Percentiles rank a stretch among this genome's conserved stretches.
These are phyloP conservation scores for Fusarium clavum DNA, from an alignment of 2,329 filamentous ascomycete species.

Conservation along the genomic window DNA sequence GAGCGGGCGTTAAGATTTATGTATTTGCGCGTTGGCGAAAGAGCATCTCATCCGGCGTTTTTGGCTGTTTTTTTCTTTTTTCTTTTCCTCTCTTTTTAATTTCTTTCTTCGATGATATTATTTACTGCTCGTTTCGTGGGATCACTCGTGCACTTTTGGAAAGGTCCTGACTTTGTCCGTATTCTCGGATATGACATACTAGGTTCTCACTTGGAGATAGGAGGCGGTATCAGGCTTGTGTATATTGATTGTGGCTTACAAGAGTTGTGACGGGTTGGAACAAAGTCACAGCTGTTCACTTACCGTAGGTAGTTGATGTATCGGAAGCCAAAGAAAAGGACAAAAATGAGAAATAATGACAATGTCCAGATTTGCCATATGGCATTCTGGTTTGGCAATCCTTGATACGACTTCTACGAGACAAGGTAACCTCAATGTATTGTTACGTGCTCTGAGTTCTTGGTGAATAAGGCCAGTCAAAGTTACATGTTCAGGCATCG, in stretches of 20 bases:
- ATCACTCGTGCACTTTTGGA: background rate
- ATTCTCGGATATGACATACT: background rate
- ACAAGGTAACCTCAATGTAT: background rate
- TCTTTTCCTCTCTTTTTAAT: background rate
- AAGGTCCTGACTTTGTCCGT: background rate
- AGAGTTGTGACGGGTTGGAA: conserved; percentile 1
- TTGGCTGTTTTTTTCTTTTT: conserved; percentile 6
- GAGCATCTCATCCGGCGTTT: conserved; percentile 47
- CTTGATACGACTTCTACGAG: background rate
- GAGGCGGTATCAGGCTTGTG: conserved; percentile 3
- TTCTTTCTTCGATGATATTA: conserved; percentile 4
- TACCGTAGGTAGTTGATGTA: conserved; percentile 1
- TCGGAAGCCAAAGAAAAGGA: conserved; percentile 1
- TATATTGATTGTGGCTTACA: background rate
- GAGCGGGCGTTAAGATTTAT: conserved; percentile 44
- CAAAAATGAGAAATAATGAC: conserved; percentile 23
- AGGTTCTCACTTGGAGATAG: background rate
- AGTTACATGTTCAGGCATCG: background rate
- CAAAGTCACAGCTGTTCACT: conserved; percentile 3
- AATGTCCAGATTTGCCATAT: conserved; percentile 1
- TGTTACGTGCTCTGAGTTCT: background rate
- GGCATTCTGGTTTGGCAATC: background rate
- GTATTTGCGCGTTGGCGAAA: conserved; percentile 28
- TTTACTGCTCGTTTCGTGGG: conserved; percentile 11
- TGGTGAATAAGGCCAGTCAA: background rate